Base-by-base conservation (phyloP, 768 basidiomycete genomes). In the Tulasnella sp. region DNA sequence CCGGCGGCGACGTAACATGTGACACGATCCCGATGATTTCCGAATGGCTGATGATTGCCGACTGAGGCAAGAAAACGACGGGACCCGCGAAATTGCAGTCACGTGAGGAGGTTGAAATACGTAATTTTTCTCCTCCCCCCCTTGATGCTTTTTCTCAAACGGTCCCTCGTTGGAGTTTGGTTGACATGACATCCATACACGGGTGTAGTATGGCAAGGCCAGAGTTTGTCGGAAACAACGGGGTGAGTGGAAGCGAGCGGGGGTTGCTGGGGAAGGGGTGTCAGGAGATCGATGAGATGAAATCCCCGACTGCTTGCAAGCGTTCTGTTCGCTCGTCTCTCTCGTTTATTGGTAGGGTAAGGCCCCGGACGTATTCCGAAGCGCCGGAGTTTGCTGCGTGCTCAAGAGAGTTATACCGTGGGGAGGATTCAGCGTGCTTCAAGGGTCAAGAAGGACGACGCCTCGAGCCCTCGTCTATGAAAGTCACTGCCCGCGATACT, bases 351-450 rank as follows among this genome's bases (percentile, higher is more conserved):
- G 62, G 62, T 18, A 68, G 62, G 62, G 62, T 68, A 68, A 68
- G 62, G 62, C 62, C 62, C 62, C 62, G 62, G 62, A 68, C 62
- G 62, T 68, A 68, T 68, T 68, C 62, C 62, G 62, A 68, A 68
- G 62, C 62, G 62, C 62, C 62, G 62, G 62, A 68, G 31, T 68
- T 68, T 68, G 62, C 62, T 68, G 62, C 62, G 62, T 68, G 62
- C 62, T 68, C 27, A 31, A 68, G 62, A 40, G 73, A 74, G 73
- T 74, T 74, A 40, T 74, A 74, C 73, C 73, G 73, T 74, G 73
- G 73, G 73, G 73, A 74, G 73, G 39, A 46, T 24, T 74, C 73
- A 74, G 73, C 73, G 73, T 74, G 73, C 73, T 74, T 74, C 73
- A 74, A 74, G 73, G 73, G 73, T 74, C 44, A 74, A 74, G 73